A percentile compares a stretch with the other conserved stretches of the same genome.
Evolutionary conservation across 2,329 filamentous ascomycete genomes (phyloP).

Genomic region (Colletotrichum sansevieriae): DNA sequence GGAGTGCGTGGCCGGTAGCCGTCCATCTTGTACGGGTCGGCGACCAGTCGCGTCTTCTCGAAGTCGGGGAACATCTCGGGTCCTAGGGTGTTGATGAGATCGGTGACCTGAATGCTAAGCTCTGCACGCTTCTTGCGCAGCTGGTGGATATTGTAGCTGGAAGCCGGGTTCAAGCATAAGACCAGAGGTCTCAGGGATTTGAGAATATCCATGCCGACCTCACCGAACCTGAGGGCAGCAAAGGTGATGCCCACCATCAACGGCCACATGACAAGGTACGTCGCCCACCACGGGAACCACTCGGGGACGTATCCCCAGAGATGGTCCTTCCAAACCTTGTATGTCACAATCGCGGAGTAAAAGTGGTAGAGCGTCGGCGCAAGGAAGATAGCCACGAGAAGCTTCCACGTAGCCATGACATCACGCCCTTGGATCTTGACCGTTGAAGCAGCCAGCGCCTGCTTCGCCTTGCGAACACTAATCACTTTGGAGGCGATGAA

Average conservation of each 20-base stretch:
- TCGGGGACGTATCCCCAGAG: conserved; percentile 85
- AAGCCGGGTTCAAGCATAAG: conserved; percentile 85
- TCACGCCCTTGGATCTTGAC: conserved; percentile 91
- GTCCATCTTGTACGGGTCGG: conserved; percentile 62
- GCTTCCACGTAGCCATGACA: conserved; percentile 95
- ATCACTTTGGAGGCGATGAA: conserved; percentile 88
- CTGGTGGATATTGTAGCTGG: conserved; percentile 84
- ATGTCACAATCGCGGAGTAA: conserved; percentile 80
- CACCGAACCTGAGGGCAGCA: conserved; percentile 92
- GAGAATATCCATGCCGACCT: conserved; percentile 98
- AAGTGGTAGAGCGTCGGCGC: conserved; percentile 85
- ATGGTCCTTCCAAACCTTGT: conserved; percentile 84
- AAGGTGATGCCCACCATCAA: conserved; percentile 92
- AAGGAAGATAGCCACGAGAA: conserved; percentile 87
- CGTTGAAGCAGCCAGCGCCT: conserved; percentile 85
- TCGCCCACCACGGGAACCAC: conserved; percentile 83
- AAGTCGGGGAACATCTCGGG: conserved; percentile 99
- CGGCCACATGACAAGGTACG: conserved; percentile 80
- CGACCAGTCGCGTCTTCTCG: conserved; percentile 78
- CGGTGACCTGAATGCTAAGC: conserved; percentile 85
- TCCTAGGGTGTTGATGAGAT: conserved; percentile 93
- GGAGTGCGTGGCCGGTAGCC: conserved; percentile 45
- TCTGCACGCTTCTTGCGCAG: conserved; percentile 79
- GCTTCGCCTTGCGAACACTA: conserved; percentile 83
- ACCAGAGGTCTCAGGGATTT: conserved; percentile 93